phyloP scores from a whole-genome alignment of 179 eudicot species.

The Amaranthus tricolor region DNA sequence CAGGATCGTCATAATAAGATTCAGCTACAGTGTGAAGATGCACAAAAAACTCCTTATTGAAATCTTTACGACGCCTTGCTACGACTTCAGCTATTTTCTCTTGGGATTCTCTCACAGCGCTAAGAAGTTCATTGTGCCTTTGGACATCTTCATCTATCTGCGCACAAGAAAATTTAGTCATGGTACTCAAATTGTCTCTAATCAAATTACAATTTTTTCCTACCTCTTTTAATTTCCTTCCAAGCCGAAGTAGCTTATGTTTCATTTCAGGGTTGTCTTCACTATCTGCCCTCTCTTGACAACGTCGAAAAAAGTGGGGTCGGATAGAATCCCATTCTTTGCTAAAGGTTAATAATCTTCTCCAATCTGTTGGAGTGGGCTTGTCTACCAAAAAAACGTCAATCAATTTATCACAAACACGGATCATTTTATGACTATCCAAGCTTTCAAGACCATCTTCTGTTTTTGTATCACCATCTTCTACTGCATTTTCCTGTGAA shows the following conservation, averaged over 20 bases:
- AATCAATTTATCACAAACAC: constrained; percentile 81
- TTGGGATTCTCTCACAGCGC: constrained; percentile 48
- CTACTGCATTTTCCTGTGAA: constrained; percentile 18
- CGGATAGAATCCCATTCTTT: constrained; percentile 67
- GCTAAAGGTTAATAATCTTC: constrained; percentile 76
- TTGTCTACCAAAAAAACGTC: constrained; percentile 87
- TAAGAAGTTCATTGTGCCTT: constrained; percentile 81
- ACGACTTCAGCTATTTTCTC: constrained; percentile 68
- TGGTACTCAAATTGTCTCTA: background rate
- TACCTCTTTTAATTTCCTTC: constrained; percentile 93
- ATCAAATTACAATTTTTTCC: background rate
- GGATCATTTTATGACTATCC: constrained; percentile 51
- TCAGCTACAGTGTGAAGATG: constrained; percentile 80
- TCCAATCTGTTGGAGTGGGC: constrained; percentile 87
- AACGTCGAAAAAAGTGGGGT: constrained; percentile 71
- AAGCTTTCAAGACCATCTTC: constrained; percentile 31
- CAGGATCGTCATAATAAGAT: constrained; percentile 68
- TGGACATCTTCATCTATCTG: constrained; percentile 88
- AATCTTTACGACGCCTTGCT: constrained; percentile 86
- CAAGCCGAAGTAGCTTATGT: constrained; percentile 67
- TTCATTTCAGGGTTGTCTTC: constrained; percentile 77
- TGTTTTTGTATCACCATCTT: constrained; percentile 21
- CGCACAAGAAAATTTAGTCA: background rate
- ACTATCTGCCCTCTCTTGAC: constrained; percentile 70
- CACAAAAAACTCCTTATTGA: constrained; percentile 78